Conservation (phyloP, 2,329 filamentous ascomycete species). For the Colletotrichum endophyticum region DNA sequence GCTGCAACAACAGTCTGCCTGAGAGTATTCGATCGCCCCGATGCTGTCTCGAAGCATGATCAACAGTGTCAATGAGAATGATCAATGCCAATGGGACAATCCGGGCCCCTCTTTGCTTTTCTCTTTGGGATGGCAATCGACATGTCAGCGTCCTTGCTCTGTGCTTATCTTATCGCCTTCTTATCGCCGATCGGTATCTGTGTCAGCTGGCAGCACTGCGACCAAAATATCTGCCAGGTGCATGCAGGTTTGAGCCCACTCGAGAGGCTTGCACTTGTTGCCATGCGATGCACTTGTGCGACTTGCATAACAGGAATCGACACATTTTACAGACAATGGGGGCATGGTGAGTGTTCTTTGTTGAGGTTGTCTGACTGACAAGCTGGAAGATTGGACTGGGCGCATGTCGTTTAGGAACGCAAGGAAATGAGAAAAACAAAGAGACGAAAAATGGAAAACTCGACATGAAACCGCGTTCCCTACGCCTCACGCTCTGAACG, state of each 20-base stretch:
- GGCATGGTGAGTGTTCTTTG: too few species aligned
- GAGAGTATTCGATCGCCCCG: background rate
- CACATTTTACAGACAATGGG: too few species aligned
- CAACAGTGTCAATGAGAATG: background rate
- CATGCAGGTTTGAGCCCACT: too few species aligned
- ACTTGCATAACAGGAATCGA: too few species aligned
- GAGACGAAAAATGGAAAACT: background rate
- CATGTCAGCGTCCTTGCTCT: background rate
- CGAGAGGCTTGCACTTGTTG: too few species aligned
- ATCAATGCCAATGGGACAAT: background rate
- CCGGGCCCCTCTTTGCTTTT: too few species aligned
- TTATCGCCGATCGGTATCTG: background rate
- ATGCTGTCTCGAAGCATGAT: background rate
- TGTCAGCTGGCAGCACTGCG: background rate
- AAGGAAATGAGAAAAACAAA: background rate
- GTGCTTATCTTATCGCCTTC: background rate
- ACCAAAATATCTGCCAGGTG: background rate
- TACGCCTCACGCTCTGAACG: background rate
- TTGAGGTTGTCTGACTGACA: too few species aligned
- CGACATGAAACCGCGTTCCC: background rate
- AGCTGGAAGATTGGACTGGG: background rate
- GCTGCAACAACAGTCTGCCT: background rate
- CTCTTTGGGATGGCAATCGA: background rate
- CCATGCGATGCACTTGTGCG: too few species aligned
- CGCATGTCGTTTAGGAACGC: background rate